A percentile compares a stretch with the other conserved stretches of the same genome.
Evolutionary conservation across 306 rosid species (phyloP).

Genomic region (Corylus americana): DNA sequence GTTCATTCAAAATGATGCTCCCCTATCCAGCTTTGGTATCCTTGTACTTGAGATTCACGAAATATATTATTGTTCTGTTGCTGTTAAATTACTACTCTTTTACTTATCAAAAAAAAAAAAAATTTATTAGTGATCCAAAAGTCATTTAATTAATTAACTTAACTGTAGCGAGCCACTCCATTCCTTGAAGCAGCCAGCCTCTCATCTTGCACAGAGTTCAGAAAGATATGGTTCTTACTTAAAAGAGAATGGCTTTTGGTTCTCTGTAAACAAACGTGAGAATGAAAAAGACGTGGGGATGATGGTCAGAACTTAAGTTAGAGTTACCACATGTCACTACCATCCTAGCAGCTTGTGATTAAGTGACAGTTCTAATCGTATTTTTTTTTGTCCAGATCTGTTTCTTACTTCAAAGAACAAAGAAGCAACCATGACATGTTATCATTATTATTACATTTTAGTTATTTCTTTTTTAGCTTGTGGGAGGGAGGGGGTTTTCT

Average conservation of each 20-base stretch:
- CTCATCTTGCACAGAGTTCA: not conserved
- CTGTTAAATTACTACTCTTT: not conserved
- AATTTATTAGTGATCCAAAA: not conserved
- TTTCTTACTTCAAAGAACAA: not conserved
- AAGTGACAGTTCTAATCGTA: no score
- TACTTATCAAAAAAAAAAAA: no score
- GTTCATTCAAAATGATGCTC: not conserved
- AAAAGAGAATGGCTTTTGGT: not conserved
- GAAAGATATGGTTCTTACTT: not conserved
- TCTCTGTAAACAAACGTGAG: not conserved
- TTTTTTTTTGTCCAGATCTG: not conserved
- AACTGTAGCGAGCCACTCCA: not conserved
- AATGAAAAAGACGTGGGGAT: not conserved
- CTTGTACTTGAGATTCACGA: not conserved
- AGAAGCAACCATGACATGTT: not conserved
- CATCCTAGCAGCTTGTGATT: not conserved
- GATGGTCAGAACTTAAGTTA: not conserved
- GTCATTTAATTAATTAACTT: not conserved
- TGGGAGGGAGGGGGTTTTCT: not conserved
- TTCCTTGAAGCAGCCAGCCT: not conserved
- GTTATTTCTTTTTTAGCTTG: not conserved
- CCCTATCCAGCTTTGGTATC: not conserved
- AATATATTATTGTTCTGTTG: not conserved
- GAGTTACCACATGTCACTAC: not conserved
- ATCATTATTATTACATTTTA: not conserved